Evolutionary conservation across 1,139 yeast genomes (phyloP), one percentile per base, ranked within the genome.

Genomic region (Lodderomyces parapsilosis): DNA sequence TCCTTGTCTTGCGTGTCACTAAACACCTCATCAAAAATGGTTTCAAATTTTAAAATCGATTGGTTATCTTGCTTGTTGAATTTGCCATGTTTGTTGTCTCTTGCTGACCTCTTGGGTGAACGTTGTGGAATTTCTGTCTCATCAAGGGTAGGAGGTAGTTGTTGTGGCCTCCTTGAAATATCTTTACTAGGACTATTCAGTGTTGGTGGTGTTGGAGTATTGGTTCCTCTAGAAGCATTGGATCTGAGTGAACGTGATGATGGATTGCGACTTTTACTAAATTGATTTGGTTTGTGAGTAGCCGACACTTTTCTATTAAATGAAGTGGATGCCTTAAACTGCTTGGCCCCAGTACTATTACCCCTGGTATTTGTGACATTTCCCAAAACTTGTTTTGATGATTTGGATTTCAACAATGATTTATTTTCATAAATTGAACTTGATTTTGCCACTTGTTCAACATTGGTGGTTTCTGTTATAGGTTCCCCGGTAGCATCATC

Each of bases 241-340:
- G 49, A 46, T 38, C 22, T 46, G 25, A 48, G 43, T 6, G 51
- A 48, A 15, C 40, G 39, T 9, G 47, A 42, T 15, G 50, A 45
- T 4, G 41, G 27, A 34, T 44, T 49, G 4, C 47, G 44, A 37
- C 49, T 47, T 14, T 31, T 38, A 11, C 24, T 15, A 15, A 30
- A 15, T 19, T 30, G 33, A 9, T 38, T 39, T 23, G 34, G 60
- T 14, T 63, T 58, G 9, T 56, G 60, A 20, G 57, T 58, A 15
- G 33, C 58, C 62, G 38, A 59, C 62, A 48, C 9, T 60, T 65
- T 71, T 51, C 65, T 71, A 48, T 63, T 68, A 44, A 66, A 62
- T 3, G 77, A 67, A 36, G 61, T 68, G 2, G 77, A 71, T 1
- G 75, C 78, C 17, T 64, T 64, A 49, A 68, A 63, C 40, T 55